Evolutionary conservation across 192 early-diverging fungal genomes (phyloP).

Genomic region (Linnemannia exigua): DNA sequence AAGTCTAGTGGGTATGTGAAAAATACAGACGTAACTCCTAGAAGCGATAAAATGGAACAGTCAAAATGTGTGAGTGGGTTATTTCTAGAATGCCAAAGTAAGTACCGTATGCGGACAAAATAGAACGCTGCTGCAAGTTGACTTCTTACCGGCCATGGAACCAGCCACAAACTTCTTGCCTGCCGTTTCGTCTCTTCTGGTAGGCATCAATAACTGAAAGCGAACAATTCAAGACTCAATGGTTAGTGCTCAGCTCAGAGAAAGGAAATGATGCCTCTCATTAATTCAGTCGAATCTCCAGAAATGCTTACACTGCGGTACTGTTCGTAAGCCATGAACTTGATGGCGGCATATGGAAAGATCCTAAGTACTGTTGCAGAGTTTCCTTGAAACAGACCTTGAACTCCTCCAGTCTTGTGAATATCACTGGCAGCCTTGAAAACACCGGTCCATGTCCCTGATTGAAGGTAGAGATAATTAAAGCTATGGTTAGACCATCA

Average conservation of each 20-base stretch:
- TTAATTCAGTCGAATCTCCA: not conserved
- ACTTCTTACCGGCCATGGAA: slow-evolving; percentile 67
- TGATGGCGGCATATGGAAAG: slow-evolving; percentile 97
- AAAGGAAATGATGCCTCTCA: slow-evolving; percentile 6
- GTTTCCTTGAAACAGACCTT: slow-evolving; percentile 95
- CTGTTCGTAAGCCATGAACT: slow-evolving; percentile 98
- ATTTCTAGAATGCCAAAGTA: not conserved
- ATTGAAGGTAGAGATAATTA: not conserved
- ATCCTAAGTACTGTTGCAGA: slow-evolving; percentile 93
- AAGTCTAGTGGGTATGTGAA: slow-evolving; percentile 96
- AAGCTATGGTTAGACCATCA: not conserved
- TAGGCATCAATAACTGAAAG: slow-evolving; percentile 28
- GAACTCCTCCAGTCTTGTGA: slow-evolving; percentile 74
- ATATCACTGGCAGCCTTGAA: slow-evolving; percentile 87
- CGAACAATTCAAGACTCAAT: not conserved
- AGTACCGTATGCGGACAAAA: not conserved
- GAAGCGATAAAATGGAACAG: not conserved
- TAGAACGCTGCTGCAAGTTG: not conserved
- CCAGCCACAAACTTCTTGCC: slow-evolving; percentile 87
- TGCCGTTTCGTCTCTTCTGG: slow-evolving; percentile 71
- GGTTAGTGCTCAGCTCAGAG: not conserved
- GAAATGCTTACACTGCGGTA: slow-evolving; percentile 66
- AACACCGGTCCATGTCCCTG: slow-evolving; percentile 84
- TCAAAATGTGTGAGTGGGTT: not conserved
- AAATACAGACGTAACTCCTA: slow-evolving; percentile 89